Conservation (phyloP, 2,329 filamentous ascomycete genomes). For the Aspergillus sp. region DNA sequence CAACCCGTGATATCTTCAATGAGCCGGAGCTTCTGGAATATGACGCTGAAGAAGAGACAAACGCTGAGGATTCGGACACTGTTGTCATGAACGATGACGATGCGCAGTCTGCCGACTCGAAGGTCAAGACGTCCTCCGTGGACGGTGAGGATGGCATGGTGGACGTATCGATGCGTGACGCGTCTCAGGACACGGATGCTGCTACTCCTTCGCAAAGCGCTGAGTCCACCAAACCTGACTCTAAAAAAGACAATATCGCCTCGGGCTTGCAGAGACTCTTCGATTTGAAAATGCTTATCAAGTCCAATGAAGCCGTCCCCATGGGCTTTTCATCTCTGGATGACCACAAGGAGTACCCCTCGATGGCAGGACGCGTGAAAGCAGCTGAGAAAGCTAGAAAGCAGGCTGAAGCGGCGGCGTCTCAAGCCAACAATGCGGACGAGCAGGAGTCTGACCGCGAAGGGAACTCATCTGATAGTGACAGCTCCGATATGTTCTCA, state of each 20-base stretch:
- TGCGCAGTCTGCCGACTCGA: conserved; percentile 60
- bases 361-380: conserved; percentile 43
- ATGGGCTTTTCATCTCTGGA: conserved; percentile 62
- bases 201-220: conserved; percentile 9
- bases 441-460: conserved; percentile 12
- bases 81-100: conserved; percentile 57
- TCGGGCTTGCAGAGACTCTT: conserved; percentile 65
- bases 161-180: conserved; percentile 77
- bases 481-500: conserved; percentile 23
- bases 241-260: conserved; percentile 51
- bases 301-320: conserved; percentile 54
- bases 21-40: conserved; percentile 40
- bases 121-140: conserved; percentile 69
- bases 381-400: conserved; percentile 9
- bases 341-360: conserved; percentile 53
- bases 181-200: conserved; percentile 27
- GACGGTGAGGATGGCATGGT: conserved; percentile 87
- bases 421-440: background rate
- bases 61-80: conserved; percentile 58
- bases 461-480: conserved; percentile 20
- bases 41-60: conserved; percentile 45
- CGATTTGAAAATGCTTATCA: conserved; percentile 59
- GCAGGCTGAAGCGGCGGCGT: background rate
- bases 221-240: conserved; percentile 40
- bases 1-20: conserved; percentile 60